A percentile compares a stretch with the other conserved stretches of the same genome.
Evolutionary conservation across 225 moss, liverwort and hornwort genomes (phyloP).

Genomic region (Ulota crispa): DNA sequence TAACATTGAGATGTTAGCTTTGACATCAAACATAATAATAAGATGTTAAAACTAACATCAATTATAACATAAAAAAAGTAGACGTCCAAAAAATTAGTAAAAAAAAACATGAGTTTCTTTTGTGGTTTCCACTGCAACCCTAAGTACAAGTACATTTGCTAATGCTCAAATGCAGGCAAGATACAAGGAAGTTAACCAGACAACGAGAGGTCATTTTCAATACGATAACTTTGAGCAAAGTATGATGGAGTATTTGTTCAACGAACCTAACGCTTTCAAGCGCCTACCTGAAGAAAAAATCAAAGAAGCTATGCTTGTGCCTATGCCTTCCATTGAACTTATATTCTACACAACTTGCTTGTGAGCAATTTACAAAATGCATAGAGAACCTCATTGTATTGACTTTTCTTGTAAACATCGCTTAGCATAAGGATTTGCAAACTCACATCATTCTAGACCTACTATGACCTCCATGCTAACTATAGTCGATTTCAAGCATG

Average conservation of each 20-base stretch:
- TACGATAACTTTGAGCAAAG: slow-evolving; percentile 52
- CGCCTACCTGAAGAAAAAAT: slow-evolving; percentile 37
- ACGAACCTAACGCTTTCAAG: slow-evolving; percentile 34
- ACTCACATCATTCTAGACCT: background rate
- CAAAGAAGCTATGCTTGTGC: slow-evolving; percentile 42
- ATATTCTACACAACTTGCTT: background rate
- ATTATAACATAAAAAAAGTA: no score
- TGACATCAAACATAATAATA: no score
- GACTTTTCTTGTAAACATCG: background rate
- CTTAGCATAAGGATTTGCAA: background rate
- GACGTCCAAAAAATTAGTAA: no score
- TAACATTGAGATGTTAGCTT: no score
- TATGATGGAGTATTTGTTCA: slow-evolving; percentile 34
- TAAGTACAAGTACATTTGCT: background rate
- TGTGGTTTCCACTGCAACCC: background rate
- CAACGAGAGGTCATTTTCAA: slow-evolving; percentile 32
- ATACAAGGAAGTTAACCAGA: slow-evolving; percentile 35
- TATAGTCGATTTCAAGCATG: no score
- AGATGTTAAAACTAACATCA: no score
- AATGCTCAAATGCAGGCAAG: slow-evolving; percentile 26
- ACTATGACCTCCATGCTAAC: no score
- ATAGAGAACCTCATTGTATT: background rate
- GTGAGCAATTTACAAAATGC: background rate
- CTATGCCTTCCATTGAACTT: background rate
- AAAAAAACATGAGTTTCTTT: no score